These are phyloP conservation scores for Gillenia trifoliata DNA, from an alignment of 306 rosid genomes.

Conservation along the genomic window DNA sequence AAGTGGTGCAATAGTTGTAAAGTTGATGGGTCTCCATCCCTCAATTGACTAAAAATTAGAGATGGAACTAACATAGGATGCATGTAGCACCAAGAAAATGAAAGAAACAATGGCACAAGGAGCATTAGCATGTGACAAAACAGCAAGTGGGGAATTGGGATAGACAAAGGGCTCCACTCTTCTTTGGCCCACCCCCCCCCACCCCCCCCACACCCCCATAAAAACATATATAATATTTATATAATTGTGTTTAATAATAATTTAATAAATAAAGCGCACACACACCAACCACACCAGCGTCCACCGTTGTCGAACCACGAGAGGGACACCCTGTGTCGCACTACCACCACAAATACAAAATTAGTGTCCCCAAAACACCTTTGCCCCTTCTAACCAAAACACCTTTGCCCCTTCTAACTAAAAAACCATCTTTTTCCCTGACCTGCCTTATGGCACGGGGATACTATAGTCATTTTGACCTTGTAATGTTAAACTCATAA, in stretches of 20 bases:
- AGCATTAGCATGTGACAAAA: background rate
- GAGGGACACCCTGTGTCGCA: conserved; percentile 6
- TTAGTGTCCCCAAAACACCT: background rate
- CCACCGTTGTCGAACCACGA: background rate
- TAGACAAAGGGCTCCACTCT: background rate
- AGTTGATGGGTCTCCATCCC: background rate
- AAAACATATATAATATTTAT: no score
- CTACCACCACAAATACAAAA: background rate
- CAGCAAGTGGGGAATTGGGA: background rate
- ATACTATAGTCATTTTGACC: background rate
- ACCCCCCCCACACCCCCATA: background rate
- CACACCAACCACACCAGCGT: no score
- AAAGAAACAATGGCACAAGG: background rate
- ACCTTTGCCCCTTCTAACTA: background rate
- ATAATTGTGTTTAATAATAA: no score
- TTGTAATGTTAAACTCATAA: background rate
- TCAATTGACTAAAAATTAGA: background rate
- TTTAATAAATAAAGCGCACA: no score
- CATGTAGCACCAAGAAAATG: no score
- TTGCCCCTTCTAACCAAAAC: background rate
- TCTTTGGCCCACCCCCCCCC: background rate
- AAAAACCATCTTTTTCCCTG: background rate
- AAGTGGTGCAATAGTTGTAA: background rate
- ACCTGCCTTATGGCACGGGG: background rate
- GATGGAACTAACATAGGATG: background rate